Conservation (phyloP, 495 filamentous ascomycete genomes). For the Hypoxylon fuscum region DNA sequence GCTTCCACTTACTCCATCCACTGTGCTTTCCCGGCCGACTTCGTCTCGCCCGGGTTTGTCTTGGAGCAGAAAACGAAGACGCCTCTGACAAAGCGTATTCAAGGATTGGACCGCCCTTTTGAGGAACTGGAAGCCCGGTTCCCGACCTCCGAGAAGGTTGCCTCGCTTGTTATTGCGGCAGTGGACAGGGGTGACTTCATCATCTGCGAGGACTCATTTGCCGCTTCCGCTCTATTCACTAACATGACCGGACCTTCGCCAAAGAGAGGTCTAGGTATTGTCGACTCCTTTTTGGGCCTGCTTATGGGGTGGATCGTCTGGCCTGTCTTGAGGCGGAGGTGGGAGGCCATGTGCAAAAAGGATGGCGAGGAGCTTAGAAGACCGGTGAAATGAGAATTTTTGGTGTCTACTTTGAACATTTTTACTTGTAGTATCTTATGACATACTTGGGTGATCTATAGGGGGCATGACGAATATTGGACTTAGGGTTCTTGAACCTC, state of each 20-base stretch:
- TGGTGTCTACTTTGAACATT: background rate
- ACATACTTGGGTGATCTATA: too few relatives aligned
- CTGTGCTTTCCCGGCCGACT: constrained; percentile 42
- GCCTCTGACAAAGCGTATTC: constrained; percentile 47
- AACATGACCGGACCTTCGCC: constrained; percentile 41
- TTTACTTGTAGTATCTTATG: too few relatives aligned
- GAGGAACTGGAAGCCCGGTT: constrained; percentile 19
- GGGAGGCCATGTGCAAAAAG: constrained; percentile 34
- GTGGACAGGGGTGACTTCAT: constrained; percentile 34
- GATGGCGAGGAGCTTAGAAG: constrained; percentile 26
- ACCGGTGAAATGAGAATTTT: background rate
- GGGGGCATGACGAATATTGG: too few relatives aligned
- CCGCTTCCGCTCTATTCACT: constrained; percentile 33
- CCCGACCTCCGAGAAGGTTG: constrained; percentile 24
- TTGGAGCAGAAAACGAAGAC: constrained; percentile 50
- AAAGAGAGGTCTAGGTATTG: constrained; percentile 35
- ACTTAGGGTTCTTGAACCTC: too few relatives aligned
- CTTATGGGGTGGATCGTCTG: constrained; percentile 33
- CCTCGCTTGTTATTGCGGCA: constrained; percentile 27
- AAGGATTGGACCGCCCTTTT: constrained; percentile 35
- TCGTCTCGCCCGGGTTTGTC: constrained; percentile 48
- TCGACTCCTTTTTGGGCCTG: constrained; percentile 30
- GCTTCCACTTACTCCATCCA: constrained; percentile 35
- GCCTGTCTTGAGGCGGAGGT: constrained; percentile 29
- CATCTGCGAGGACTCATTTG: constrained; percentile 33